Percentiles rank a stretch among this genome's conserved stretches.
phyloP scores from a whole-genome alignment of 306 rosid genomes.

The Myrica gale region DNA sequence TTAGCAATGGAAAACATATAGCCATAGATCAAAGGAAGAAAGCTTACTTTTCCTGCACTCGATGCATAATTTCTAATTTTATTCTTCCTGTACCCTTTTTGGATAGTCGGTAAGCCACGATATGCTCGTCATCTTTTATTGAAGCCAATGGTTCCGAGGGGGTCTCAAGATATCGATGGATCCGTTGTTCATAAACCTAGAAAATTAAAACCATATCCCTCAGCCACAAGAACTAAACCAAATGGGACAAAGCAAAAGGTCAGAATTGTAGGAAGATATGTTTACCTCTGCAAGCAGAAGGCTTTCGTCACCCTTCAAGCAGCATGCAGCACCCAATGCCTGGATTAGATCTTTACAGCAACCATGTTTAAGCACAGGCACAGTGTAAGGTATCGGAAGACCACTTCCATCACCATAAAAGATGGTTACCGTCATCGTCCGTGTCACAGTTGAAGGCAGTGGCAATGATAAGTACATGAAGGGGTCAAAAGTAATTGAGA shows the following conservation, averaged over 20 bases:
- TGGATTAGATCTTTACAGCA: constrained; percentile 68
- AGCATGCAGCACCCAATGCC: constrained; percentile 69
- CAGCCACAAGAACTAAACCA: constrained; percentile 19
- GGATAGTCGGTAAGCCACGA: constrained; percentile 78
- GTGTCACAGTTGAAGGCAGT: constrained; percentile 82
- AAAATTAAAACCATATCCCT: constrained; percentile 17
- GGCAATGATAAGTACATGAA: constrained; percentile 98
- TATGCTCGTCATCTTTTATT: constrained; percentile 84
- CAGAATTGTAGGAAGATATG: constrained; percentile 22
- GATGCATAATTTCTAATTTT: constrained; percentile 76
- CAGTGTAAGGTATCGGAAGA: constrained; percentile 90
- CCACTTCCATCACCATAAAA: constrained; percentile 79
- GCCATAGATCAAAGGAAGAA: constrained; percentile 26
- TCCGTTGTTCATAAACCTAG: constrained; percentile 74
- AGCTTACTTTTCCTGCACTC: constrained; percentile 73
- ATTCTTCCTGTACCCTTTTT: constrained; percentile 51
- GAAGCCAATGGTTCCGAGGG: constrained; percentile 64
- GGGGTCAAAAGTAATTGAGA: constrained; percentile 96
- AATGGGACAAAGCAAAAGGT: background rate
- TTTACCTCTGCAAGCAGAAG: constrained; percentile 93
- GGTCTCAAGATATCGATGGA: constrained; percentile 71
- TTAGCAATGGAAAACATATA: constrained; percentile 16
- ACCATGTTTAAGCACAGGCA: constrained; percentile 66
- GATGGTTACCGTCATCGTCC: constrained; percentile 77
- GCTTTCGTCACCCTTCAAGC: constrained; percentile 84